Percentiles rank a stretch among this genome's conserved stretches.
Conservation (phyloP, 2,329 filamentous ascomycete species). For the Trichophaea hybrida region DNA sequence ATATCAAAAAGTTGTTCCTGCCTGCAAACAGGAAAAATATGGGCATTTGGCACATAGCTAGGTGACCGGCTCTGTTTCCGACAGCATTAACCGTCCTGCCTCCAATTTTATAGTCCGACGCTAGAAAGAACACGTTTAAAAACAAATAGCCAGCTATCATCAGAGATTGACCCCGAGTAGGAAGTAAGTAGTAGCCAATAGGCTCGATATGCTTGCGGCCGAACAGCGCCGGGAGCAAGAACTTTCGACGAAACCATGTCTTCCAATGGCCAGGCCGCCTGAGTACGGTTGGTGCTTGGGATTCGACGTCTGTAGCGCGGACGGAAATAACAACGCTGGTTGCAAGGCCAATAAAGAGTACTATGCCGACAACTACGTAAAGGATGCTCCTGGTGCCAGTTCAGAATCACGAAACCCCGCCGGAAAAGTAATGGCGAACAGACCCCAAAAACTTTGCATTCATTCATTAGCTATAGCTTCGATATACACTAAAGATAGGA, state of each 20-base stretch:
- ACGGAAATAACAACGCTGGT: slow-evolving; percentile 18
- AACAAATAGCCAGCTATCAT: slow-evolving; percentile 16
- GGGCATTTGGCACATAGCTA: slow-evolving; percentile 20
- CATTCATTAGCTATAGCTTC: background rate
- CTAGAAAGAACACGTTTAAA: slow-evolving; percentile 19
- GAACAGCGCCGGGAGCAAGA: slow-evolving; percentile 21
- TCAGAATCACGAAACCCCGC: background rate
- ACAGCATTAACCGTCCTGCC: slow-evolving; percentile 12
- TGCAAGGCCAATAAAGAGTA: slow-evolving; percentile 17
- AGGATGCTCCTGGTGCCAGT: slow-evolving; percentile 4
- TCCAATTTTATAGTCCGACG: background rate
- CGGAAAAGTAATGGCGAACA: background rate
- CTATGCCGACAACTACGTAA: slow-evolving; percentile 20
- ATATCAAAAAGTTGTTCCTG: slow-evolving; percentile 23
- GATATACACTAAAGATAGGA: background rate
- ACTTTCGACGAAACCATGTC: slow-evolving; percentile 12
- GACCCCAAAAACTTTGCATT: background rate
- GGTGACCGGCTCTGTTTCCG: slow-evolving; percentile 17
- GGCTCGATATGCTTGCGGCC: slow-evolving; percentile 26
- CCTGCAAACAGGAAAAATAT: slow-evolving; percentile 23
- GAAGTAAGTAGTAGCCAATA: slow-evolving; percentile 20
- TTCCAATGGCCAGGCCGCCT: slow-evolving; percentile 12
- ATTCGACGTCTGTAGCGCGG: slow-evolving; percentile 17
- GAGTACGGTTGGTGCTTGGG: slow-evolving; percentile 5
- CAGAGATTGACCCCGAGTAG: slow-evolving; percentile 18